These are phyloP conservation scores for Dioscorea zingiberensis DNA, from an alignment of 106 monocot species.

Conservation along the genomic window DNA sequence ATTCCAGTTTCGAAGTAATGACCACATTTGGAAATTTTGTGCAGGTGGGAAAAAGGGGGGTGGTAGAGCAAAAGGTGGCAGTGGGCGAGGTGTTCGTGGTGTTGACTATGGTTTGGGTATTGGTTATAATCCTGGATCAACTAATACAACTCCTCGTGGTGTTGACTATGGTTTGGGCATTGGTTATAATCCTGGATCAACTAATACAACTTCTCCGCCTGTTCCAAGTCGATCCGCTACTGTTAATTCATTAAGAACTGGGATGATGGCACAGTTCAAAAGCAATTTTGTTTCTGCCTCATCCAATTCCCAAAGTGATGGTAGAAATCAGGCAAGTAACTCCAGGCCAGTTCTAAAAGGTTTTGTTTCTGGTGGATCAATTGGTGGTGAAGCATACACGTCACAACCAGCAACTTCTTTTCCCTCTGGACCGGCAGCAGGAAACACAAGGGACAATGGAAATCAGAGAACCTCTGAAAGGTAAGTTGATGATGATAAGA, in stretches of 20 bases:
- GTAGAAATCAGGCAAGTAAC: constrained; percentile 19
- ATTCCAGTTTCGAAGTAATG: no score
- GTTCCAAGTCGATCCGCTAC: constrained; percentile 51
- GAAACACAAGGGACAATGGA: constrained; percentile 27
- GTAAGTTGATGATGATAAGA: constrained; percentile 15
- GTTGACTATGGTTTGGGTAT: constrained; percentile 74
- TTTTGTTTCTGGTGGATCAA: constrained; percentile 90
- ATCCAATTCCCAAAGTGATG: constrained; percentile 27
- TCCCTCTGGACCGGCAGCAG: constrained; percentile 14
- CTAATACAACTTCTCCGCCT: constrained; percentile 35
- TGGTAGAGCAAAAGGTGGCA: constrained; percentile 46
- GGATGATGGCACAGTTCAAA: constrained; percentile 79
- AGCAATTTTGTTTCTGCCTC: constrained; percentile 84
- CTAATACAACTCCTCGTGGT: constrained; percentile 43
- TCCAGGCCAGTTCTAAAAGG: constrained; percentile 45
- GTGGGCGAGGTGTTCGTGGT: constrained; percentile 75
- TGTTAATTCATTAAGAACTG: constrained; percentile 63
- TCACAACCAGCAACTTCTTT: constrained; percentile 18
- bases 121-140: constrained; percentile 60
- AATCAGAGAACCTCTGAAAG: constrained; percentile 45
- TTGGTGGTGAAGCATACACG: constrained; percentile 59
- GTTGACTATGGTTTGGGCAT: constrained; percentile 91
- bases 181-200: constrained; percentile 60
- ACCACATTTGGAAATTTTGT: neutral
- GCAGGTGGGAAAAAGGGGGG: constrained; percentile 79